Base-by-base conservation (phyloP, 306 rosid species). In the Lithocarpus polystachyus region DNA sequence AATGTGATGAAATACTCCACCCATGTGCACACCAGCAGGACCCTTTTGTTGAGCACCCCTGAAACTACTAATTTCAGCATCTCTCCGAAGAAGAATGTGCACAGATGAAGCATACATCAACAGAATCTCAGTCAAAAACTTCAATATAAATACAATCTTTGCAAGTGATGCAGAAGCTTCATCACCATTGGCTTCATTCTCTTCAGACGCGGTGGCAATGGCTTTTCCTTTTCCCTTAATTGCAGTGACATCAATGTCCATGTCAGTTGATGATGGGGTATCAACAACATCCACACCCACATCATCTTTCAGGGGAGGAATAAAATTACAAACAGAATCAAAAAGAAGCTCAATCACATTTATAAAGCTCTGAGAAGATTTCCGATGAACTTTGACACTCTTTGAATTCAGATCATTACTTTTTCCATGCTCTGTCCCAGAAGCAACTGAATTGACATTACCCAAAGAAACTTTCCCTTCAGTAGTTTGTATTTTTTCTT, bases 161-260 rank as follows among this genome's bases (percentile, higher is more conserved):
- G 98, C 98, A 82, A 94, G 89, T 75, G 94, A 86, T 70, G 97
- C 97, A 87, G 95, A 90, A 70, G 87, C 89, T 81, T 94, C 98
- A 81, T 87, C 87, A 71, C 77, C 81, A 72, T 76, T 76, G 62
- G 77, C 82, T 88, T 80, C 92, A 67, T 79, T 87, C 72, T 88
- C 97, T 69, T 85, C 95, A 69, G 94, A 72, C 15, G 56, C 11
- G 3, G 88, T 29, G 6, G 89, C 97, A 86, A 94, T 81, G 40
- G 92, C 97, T 89, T 94, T 94, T 70, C 97, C 98, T 84, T 94
- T 94, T 79, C 93, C 98, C 82, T 86, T 94, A n/a, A 65, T 82
- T 10, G 92, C 72, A 76, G 92, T 88, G 78, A 85, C 87, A 84
- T 94, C 98, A 84, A 94, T 86, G 75, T 94, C 98, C 98, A 94